Base-by-base conservation (phyloP, 495 filamentous ascomycete species). In the Mytilinidion resinicola region DNA sequence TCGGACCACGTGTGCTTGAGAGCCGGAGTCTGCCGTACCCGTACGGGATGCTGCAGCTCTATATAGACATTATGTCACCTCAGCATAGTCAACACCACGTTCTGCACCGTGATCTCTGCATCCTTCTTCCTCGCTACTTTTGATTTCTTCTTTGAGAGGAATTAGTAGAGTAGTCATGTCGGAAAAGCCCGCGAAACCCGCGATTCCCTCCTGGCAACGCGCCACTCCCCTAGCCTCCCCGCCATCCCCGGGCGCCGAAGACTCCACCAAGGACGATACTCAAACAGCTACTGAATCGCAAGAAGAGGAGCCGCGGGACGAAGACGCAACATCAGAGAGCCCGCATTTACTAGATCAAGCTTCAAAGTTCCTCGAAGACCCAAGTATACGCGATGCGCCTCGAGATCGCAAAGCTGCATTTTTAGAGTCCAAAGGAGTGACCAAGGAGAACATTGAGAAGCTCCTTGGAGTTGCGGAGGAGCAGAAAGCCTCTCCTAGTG, bases 361-460 rank as follows among this genome's bases (percentile, higher is more conserved):
- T 17, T 74, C 79, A 36, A 84, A 77, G 55, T 96, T 96, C 67
- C 81, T 97, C n/a, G 74, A 87, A 42, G 87, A 91, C 55, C 83
- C 87, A 8, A 78, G 77, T n/a, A 87, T 96, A 46, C 80, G 81
- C 34, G 75, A 85, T 67, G 82, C 86, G 9, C 76, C 86, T 1
- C 76, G 77, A 44, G 85, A 88, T 51, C 83, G 82, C 70, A 93
- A 96, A 73, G 75, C 83, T 30, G 78, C 80, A 2, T 96, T 96
- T 59, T 74, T 97, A 8, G 80, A 85, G 63, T 82, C 81, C 36
- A 96, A 98, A 69, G 90, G 90, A 0, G 71, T 96, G 7, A 78
- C 72, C 3, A 69, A 77, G 4, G 73, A 80, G 36, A 88, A 95
- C 60, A 88, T 91, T 49, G 72, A 88, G 55, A 73, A 76, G 33